Percentiles rank a stretch among this genome's conserved stretches.
These are phyloP conservation scores for Carnegiea gigantea DNA, from an alignment of 179 eudicot species.

Conservation along the genomic window DNA sequence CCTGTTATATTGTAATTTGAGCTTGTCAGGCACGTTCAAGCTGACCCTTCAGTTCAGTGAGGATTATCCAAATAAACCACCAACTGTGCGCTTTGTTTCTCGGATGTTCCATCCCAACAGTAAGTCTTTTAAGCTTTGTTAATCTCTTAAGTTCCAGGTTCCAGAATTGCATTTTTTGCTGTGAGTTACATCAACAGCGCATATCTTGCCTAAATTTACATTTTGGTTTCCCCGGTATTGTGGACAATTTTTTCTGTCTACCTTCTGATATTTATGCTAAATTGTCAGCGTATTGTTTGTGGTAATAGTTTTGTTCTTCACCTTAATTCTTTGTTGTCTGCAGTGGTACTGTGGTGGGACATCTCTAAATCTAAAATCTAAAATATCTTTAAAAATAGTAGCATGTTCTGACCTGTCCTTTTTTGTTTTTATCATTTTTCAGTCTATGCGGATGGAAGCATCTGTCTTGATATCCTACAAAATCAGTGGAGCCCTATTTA, in stretches of 20 bases:
- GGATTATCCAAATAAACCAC: constrained; percentile 85
- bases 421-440: constrained; percentile 2
- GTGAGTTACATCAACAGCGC: not conserved
- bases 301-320: not conserved
- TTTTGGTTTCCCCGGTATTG: not conserved
- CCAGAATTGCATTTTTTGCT: not conserved
- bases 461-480: constrained; percentile 84
- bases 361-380: not conserved
- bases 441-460: constrained; percentile 91
- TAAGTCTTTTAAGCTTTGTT: constrained; percentile 32
- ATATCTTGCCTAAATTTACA: not conserved
- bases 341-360: too few species aligned
- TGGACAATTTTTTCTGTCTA: constrained; percentile 1
- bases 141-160: not conserved
- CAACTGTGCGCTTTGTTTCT: constrained; percentile 79
- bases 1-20: constrained; percentile 22
- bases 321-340: not conserved
- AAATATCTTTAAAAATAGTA: not conserved
- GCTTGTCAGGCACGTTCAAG: constrained; percentile 66
- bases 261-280: not conserved
- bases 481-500: constrained; percentile 94
- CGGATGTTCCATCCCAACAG: constrained; percentile 90
- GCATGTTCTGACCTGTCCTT: not conserved
- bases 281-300: not conserved
- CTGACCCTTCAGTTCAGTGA: constrained; percentile 73